phyloP scores from a whole-genome alignment of 805 yeast genomes.

The Saturnispora halmiae region DNA sequence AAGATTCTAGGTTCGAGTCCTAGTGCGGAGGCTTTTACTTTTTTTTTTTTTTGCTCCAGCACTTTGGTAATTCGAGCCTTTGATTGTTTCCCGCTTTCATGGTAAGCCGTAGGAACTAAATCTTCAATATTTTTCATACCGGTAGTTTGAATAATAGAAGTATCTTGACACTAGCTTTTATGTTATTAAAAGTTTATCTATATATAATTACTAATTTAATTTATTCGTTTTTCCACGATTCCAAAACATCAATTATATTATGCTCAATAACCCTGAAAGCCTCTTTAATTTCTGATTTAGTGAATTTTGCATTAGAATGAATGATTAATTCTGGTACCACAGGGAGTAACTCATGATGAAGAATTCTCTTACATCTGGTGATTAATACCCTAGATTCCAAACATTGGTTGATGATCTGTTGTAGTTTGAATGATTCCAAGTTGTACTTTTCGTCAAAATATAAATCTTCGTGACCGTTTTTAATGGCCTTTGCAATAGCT shows the following conservation, averaged over 20 bases:
- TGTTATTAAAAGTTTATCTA: too few species aligned
- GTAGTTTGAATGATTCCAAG: conserved; percentile 54
- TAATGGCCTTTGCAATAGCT: conserved; percentile 35
- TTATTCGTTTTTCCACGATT: conserved; percentile 6
- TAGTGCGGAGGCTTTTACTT: conserved; percentile 15
- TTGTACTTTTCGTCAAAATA: conserved; percentile 37
- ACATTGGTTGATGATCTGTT: conserved; percentile 51
- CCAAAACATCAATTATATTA: conserved; percentile 17
- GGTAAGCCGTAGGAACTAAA: too few species aligned
- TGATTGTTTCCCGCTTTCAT: too few species aligned
- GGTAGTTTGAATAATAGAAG: too few species aligned
- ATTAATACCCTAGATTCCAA: conserved; percentile 50
- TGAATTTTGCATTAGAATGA: conserved; percentile 37
- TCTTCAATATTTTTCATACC: too few species aligned
- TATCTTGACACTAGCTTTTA: too few species aligned
- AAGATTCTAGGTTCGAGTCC: conserved; percentile 20
- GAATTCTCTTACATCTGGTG: conserved; percentile 45
- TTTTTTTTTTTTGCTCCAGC: not conserved
- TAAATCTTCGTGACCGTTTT: conserved; percentile 34
- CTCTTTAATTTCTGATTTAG: conserved; percentile 36
- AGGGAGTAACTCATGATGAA: conserved; percentile 69
- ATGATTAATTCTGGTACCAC: conserved; percentile 52
- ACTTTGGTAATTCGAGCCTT: not conserved
- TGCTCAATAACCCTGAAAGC: conserved; percentile 34
- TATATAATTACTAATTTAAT: too few species aligned